Conservation (phyloP, 768 basidiomycete species). For the Termitomyces sp. region DNA sequence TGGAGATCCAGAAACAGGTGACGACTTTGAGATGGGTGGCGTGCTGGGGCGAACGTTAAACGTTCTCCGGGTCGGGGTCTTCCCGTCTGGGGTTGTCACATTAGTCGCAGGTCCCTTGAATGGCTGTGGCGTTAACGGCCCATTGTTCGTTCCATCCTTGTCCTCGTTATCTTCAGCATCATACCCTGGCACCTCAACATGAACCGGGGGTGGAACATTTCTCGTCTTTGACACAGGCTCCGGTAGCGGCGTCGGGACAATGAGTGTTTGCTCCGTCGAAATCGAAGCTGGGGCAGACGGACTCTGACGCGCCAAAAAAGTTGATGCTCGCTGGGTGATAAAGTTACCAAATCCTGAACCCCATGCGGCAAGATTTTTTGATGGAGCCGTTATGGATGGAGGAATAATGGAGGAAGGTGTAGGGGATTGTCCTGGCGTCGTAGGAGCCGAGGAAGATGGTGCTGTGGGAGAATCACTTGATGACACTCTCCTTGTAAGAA, state of each 20-base stretch:
- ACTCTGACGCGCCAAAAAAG: constrained; percentile 11
- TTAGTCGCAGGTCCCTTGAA: constrained; percentile 7
- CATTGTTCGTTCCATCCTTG: background rate
- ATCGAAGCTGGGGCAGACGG: background rate
- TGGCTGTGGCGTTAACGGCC: constrained; percentile 11
- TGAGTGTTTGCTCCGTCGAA: constrained; percentile 1
- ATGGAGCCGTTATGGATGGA: constrained; percentile 9
- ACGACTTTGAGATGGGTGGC: background rate
- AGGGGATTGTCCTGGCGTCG: constrained; percentile 9
- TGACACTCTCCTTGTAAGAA: constrained; percentile 7
- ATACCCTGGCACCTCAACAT: background rate
- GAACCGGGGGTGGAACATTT: constrained; percentile 1
- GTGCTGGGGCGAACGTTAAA: background rate
- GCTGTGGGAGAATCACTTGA: background rate
- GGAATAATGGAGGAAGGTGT: constrained; percentile 4
- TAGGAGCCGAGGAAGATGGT: background rate
- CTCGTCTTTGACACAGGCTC: constrained; percentile 6
- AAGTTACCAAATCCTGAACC: constrained; percentile 19
- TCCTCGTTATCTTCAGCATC: background rate
- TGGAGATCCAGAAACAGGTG: background rate
- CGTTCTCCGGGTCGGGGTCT: background rate
- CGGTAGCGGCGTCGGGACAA: constrained; percentile 1
- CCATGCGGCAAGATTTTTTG: constrained; percentile 16
- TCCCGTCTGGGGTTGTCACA: constrained; percentile 1
- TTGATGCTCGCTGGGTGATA: constrained; percentile 16